A percentile compares a stretch with the other conserved stretches of the same genome.
phyloP scores from a whole-genome alignment of 2,329 filamentous ascomycete species.

The Claviceps capensis region DNA sequence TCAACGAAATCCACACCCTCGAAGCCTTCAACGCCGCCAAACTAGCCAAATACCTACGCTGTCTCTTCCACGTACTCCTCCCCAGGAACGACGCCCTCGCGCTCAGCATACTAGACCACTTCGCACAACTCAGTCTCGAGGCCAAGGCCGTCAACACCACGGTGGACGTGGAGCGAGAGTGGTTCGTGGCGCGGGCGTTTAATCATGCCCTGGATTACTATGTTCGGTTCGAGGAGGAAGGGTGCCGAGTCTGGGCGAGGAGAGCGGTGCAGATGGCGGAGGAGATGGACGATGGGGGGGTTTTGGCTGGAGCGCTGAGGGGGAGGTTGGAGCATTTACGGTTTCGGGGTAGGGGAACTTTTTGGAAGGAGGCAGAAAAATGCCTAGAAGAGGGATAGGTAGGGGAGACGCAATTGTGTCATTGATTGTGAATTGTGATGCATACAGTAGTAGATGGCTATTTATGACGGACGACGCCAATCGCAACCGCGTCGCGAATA shows the following conservation, averaged over 20 bases:
- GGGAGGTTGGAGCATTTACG: conserved; percentile 28
- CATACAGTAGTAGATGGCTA: too few species aligned
- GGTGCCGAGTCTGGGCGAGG: conserved; percentile 47
- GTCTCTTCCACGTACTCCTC: conserved; percentile 57
- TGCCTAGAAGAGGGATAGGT: too few species aligned
- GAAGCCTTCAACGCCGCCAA: conserved; percentile 42
- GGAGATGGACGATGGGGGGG: conserved; percentile 39
- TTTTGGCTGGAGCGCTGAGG: conserved; percentile 29
- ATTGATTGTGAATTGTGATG: too few species aligned
- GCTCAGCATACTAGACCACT: conserved; percentile 50
- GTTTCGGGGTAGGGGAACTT: neutral
- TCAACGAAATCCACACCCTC: conserved; percentile 51
- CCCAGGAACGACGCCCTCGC: conserved; percentile 40
- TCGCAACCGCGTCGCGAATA: too few species aligned
- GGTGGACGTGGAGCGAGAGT: conserved; percentile 57
- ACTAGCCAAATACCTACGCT: conserved; percentile 65
- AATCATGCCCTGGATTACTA: conserved; percentile 60
- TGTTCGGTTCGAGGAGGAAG: conserved; percentile 36
- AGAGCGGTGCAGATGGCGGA: conserved; percentile 49
- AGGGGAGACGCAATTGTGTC: neutral
- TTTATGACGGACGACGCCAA: too few species aligned
- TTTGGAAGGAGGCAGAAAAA: neutral
- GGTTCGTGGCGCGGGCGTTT: conserved; percentile 56
- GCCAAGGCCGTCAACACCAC: conserved; percentile 27
- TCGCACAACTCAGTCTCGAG: conserved; percentile 37